phyloP scores from a whole-genome alignment of 257 asterid species.

The Solanum paucissectum region DNA sequence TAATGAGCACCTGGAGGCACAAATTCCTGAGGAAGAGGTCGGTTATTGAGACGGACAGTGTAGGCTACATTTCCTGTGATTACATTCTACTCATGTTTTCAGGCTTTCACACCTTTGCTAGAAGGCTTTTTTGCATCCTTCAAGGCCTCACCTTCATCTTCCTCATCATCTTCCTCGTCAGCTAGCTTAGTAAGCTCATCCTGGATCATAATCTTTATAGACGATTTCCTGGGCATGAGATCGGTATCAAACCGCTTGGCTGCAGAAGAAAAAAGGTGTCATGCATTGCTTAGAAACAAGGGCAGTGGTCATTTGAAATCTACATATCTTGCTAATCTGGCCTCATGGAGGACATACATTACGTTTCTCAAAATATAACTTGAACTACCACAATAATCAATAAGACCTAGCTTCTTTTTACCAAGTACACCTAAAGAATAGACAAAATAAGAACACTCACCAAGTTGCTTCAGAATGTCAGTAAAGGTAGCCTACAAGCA shows the following conservation, averaged over 20 bases:
- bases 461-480: slow-evolving; percentile 80
- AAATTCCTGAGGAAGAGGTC: neutral
- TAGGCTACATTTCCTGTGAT: neutral
- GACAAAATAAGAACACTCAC: slow-evolving; percentile 25
- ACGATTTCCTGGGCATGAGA: slow-evolving; percentile 40
- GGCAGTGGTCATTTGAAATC: neutral
- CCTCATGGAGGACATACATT: neutral
- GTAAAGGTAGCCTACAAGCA: slow-evolving; percentile 87
- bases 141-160: slow-evolving; percentile 30
- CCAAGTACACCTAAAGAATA: neutral
- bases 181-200: slow-evolving; percentile 83
- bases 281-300: neutral
- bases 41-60: neutral
- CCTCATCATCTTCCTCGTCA: slow-evolving; percentile 52
- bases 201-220: slow-evolving; percentile 79
- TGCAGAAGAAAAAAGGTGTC: slow-evolving; percentile 16
- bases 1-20: slow-evolving; percentile 1
- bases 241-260: slow-evolving; percentile 46
- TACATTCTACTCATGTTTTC: slow-evolving; percentile 4
- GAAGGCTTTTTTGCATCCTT: slow-evolving; percentile 22
- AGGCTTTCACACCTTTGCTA: slow-evolving; percentile 35
- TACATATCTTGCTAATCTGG: neutral
- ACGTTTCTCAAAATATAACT: neutral
- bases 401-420: neutral
- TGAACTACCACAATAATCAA: neutral